Evolutionary conservation across 2,329 filamentous ascomycete genomes (phyloP).

Genomic region (Fusarium goolgardi): DNA sequence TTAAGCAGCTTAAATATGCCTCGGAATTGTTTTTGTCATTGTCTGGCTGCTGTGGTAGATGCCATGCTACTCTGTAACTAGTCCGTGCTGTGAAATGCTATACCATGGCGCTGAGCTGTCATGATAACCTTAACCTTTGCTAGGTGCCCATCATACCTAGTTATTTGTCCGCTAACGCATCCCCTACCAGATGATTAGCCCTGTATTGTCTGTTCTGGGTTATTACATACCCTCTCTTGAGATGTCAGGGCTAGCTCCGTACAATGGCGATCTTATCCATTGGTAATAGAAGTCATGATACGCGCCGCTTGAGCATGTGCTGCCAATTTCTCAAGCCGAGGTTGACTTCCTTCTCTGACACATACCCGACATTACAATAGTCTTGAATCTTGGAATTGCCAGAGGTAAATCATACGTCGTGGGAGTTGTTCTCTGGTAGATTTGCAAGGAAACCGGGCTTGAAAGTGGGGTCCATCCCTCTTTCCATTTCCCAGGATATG

Average conservation of each 20-base stretch:
- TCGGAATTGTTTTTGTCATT: neutral
- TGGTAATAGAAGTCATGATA: conserved; percentile 19
- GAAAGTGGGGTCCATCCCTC: conserved; percentile 35
- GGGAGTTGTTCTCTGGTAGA: conserved; percentile 31
- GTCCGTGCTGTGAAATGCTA: neutral
- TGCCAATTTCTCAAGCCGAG: conserved; percentile 1
- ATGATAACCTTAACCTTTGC: conserved; percentile 8
- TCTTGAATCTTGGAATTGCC: conserved; percentile 23
- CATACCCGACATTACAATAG: neutral
- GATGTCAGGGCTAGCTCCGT: conserved; percentile 4
- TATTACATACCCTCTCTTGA: conserved; percentile 9
- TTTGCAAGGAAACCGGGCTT: conserved; percentile 38
- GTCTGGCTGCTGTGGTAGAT: neutral
- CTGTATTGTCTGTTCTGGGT: neutral
- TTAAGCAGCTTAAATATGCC: neutral
- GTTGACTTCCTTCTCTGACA: neutral
- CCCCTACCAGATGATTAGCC: conserved; percentile 5
- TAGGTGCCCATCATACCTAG: neutral
- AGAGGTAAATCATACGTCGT: conserved; percentile 42
- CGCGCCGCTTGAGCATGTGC: conserved; percentile 10
- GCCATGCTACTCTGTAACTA: neutral
- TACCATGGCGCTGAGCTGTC: neutral
- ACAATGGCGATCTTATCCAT: neutral
- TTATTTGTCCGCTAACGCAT: conserved; percentile 15
- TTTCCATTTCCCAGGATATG: conserved; percentile 24